Evolutionary conservation across 495 filamentous ascomycete genomes (phyloP).

Genomic region (Hyphodiscus hymeniophilus): DNA sequence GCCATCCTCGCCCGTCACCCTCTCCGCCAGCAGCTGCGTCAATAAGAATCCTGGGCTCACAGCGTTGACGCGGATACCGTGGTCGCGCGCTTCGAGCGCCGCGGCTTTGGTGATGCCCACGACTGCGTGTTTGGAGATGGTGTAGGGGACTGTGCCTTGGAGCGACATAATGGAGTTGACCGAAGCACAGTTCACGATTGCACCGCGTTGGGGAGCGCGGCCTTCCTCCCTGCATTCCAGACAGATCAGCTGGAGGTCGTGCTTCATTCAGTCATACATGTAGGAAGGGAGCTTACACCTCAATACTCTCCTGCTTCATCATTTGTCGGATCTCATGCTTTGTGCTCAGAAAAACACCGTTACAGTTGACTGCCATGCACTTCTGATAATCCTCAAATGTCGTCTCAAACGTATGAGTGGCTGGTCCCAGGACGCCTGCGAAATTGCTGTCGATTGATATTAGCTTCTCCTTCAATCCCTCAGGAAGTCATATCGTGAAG

Average conservation of each 20-base stretch:
- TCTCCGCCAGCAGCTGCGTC: background rate
- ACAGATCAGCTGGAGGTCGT: background rate
- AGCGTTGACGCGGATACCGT: constrained; percentile 20
- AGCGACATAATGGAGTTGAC: constrained; percentile 12
- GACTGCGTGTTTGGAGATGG: constrained; percentile 23
- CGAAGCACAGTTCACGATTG: constrained; percentile 23
- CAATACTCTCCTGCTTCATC: constrained; percentile 26
- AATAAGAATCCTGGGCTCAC: constrained; percentile 18
- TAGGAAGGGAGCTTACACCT: constrained; percentile 13
- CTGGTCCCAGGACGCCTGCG: constrained; percentile 18
- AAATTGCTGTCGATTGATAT: constrained; percentile 13
- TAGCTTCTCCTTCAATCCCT: too few species aligned
- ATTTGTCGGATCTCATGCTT: constrained; percentile 30
- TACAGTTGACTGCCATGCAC: constrained; percentile 26
- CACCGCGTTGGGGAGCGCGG: constrained; percentile 19
- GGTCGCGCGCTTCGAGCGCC: constrained; percentile 18
- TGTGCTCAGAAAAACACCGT: constrained; percentile 25
- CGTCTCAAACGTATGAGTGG: constrained; percentile 19
- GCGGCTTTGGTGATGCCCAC: constrained; percentile 19
- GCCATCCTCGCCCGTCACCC: background rate
- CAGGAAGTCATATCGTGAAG: constrained; percentile 13
- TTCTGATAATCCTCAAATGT: constrained; percentile 23
- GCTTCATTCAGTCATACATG: background rate
- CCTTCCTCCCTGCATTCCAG: constrained; percentile 7
- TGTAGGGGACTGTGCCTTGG: constrained; percentile 14